These are phyloP conservation scores for Pyrenula aspistea DNA, from an alignment of 495 filamentous ascomycete species.

Conservation along the genomic window DNA sequence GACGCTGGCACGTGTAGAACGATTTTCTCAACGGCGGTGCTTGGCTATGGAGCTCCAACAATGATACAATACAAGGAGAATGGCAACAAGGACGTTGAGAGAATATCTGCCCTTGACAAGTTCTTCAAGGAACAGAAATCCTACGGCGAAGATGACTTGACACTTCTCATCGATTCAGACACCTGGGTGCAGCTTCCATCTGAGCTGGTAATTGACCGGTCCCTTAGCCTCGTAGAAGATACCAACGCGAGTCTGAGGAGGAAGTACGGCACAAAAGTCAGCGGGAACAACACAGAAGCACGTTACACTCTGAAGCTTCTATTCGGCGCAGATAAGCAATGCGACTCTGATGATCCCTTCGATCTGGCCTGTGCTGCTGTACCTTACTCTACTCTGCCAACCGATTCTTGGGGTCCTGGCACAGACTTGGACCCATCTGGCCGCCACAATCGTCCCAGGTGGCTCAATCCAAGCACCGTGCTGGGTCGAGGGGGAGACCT, in stretches of 20 bases:
- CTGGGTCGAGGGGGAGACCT: constrained; percentile 42
- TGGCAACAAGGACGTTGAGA: constrained; percentile 16
- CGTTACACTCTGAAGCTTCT: constrained; percentile 42
- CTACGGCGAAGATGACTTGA: constrained; percentile 44
- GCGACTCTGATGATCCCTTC: constrained; percentile 28
- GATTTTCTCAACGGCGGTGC: constrained; percentile 44
- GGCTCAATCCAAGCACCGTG: constrained; percentile 36
- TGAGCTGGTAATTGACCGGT: constrained; percentile 43
- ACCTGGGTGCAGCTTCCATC: constrained; percentile 51
- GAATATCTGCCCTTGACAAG: constrained; percentile 36
- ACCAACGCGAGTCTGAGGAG: constrained; percentile 33
- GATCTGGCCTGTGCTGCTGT: constrained; percentile 42
- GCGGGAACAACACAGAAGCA: constrained; percentile 14
- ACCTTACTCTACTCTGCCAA: constrained; percentile 41
- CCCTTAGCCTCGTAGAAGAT: constrained; percentile 32
- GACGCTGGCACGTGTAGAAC: constrained; percentile 45
- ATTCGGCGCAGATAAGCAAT: constrained; percentile 49
- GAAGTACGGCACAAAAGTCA: constrained; percentile 32
- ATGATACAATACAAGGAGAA: constrained; percentile 31
- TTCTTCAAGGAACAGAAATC: constrained; percentile 37
- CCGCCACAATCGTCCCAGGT: constrained; percentile 34
- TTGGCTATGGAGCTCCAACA: constrained; percentile 49
- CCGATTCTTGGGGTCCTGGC: constrained; percentile 43
- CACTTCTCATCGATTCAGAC: constrained; percentile 46
- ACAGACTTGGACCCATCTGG: constrained; percentile 32